Conservation (phyloP, 345 rosid species). For the Conringia planisiliqua region DNA sequence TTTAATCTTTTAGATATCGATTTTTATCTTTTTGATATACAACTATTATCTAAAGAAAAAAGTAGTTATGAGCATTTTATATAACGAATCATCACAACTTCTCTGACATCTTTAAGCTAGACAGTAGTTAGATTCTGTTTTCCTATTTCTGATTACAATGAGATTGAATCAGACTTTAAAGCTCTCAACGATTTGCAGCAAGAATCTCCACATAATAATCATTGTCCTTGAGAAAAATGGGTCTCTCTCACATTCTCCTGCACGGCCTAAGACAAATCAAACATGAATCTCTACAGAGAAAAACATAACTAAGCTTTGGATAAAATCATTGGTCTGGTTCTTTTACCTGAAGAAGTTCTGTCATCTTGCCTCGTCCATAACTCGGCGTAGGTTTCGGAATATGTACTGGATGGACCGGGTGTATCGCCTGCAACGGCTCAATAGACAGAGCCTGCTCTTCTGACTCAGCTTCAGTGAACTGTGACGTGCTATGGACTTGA, state of each 20-base stretch:
- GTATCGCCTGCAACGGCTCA: slow-evolving; percentile 62
- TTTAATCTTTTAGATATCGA: not conserved
- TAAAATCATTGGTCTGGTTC: not conserved
- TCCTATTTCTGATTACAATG: slow-evolving; percentile 32
- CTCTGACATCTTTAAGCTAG: slow-evolving; percentile 15
- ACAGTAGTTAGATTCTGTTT: slow-evolving; percentile 25
- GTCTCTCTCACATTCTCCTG: slow-evolving; percentile 72
- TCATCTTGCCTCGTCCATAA: slow-evolving; percentile 71
- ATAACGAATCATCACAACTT: not conserved
- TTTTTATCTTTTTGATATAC: not conserved
- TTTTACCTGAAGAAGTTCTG: slow-evolving; percentile 80
- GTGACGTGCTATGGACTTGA: slow-evolving; percentile 38
- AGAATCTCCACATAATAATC: slow-evolving; percentile 8
- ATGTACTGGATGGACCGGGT: slow-evolving; percentile 45
- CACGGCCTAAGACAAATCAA: slow-evolving; percentile 56
- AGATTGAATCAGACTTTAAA: slow-evolving; percentile 18
- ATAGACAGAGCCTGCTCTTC: slow-evolving; percentile 59
- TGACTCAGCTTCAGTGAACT: slow-evolving; percentile 34
- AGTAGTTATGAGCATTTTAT: not conserved
- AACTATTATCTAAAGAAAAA: not conserved
- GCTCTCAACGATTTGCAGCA: slow-evolving; percentile 13
- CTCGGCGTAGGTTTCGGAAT: slow-evolving; percentile 49
- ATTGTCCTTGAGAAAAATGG: slow-evolving; percentile 34
- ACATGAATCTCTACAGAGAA: not conserved
- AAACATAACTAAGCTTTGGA: not conserved